Base-by-base conservation (phyloP, 2,329 filamentous ascomycete species). In the Sarocladium brachiariae region DNA sequence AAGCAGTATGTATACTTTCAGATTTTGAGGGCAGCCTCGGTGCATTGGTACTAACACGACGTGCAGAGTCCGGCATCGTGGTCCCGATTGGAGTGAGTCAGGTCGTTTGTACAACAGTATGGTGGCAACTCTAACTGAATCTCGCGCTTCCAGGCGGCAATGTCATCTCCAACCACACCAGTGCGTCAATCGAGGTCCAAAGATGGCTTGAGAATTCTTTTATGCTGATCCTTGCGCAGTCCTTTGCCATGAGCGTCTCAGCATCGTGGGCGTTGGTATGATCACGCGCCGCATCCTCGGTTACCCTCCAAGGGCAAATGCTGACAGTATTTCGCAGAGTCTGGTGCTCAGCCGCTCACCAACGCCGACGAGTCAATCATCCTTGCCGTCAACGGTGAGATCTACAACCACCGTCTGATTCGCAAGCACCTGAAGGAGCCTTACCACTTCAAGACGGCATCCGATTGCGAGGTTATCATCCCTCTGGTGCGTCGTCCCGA, bases 381-480 rank as follows among this genome's bases (percentile, higher is more conserved):
- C 57, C 83, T 99, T 54, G 92, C 93, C 57, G 93, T 97, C 81
- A 99, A 99, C 71, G 93, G 93, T 72, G 93, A 99, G 70, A 99
- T 99, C 68, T 99, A 99, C 80, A 99, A 99, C 83, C 93, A 99
- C 75, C 87, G 92, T 66, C 81, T 96, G 63, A 78, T 99, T 64
- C 86, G 93, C 66, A 97, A 96, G 74, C 76, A 77, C 61, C 76
- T 96, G 62, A 89, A 89, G 72, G 82, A 76, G 54, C 80, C 84
- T 33, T 96, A 96, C 72, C 85, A 91, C 70, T 99, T 97, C 84
- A 96, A 96, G 84, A 99, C 93, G 58, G 87, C 93, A 65, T 97
- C 92, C 33, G 93, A 99, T 66, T 99, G 93, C 72, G 93, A 99
- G 72, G 92, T 99, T 66, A 95, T 99, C 70, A 96, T 99, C 65